These are phyloP conservation scores for Rhizoclosmatium globosum DNA, from an alignment of 192 early-diverging fungal species.

Conservation along the genomic window DNA sequence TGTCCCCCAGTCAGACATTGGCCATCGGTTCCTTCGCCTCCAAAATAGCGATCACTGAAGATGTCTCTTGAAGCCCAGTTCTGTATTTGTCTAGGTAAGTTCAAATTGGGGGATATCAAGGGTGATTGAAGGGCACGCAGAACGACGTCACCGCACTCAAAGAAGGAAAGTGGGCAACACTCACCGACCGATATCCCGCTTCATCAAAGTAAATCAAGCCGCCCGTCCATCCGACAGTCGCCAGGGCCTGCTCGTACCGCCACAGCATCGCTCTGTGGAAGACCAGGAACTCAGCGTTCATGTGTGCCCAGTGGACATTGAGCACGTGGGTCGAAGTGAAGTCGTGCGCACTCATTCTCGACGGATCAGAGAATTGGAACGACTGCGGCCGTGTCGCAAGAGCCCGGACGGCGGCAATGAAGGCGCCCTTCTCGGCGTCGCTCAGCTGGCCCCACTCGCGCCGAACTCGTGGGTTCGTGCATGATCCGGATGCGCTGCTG, in stretches of 20 bases:
- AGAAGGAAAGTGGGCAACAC: background rate
- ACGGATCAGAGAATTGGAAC: background rate
- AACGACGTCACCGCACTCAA: background rate
- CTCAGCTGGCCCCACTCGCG: slow-evolving; percentile 29
- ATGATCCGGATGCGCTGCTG: background rate
- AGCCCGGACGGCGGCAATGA: slow-evolving; percentile 20
- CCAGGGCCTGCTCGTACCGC: slow-evolving; percentile 19
- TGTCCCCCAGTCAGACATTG: slow-evolving; percentile 9
- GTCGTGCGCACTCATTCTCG: slow-evolving; percentile 7
- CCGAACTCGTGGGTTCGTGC: slow-evolving; percentile 20
- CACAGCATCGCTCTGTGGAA: slow-evolving; percentile 31
- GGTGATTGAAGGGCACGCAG: background rate
- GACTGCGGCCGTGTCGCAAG: slow-evolving; percentile 9
- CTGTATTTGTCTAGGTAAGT: background rate
- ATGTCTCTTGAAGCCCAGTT: background rate
- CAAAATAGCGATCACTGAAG: slow-evolving; percentile 19
- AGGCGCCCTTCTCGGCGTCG: background rate
- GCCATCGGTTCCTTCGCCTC: background rate
- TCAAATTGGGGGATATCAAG: too few relatives aligned
- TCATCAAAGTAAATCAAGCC: slow-evolving; percentile 24
- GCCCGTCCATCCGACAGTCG: slow-evolving; percentile 1
- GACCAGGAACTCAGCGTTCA: slow-evolving; percentile 16
- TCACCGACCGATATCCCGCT: background rate
- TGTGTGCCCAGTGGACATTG: slow-evolving; percentile 24
- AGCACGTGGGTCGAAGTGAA: slow-evolving; percentile 17